A percentile compares a stretch with the other conserved stretches of the same genome.
phyloP scores from a whole-genome alignment of 345 rosid genomes.

The Gossypioides kirkii region DNA sequence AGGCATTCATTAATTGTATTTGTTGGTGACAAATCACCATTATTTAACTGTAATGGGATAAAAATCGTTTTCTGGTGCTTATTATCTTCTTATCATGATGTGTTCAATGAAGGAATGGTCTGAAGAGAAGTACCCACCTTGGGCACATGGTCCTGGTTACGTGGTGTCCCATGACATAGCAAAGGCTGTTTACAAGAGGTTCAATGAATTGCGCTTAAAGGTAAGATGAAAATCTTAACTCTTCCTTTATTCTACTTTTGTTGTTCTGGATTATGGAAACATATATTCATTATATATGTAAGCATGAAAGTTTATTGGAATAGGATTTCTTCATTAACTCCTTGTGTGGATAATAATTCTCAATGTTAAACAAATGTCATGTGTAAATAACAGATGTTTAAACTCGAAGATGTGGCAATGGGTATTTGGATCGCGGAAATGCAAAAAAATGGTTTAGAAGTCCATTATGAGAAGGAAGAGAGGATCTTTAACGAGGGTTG shows the following conservation, averaged over 20 bases:
- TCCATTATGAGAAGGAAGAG: conserved; percentile 63
- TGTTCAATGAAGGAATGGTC: conserved; percentile 65
- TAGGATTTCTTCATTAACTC: background rate
- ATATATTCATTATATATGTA: background rate
- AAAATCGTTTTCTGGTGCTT: background rate
- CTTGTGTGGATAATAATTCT: background rate
- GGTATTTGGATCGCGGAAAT: conserved; percentile 86
- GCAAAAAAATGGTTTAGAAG: conserved; percentile 58
- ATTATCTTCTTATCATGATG: background rate
- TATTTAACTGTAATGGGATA: background rate
- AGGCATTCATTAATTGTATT: background rate
- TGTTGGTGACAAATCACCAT: background rate
- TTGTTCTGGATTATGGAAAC: background rate
- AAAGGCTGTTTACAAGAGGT: conserved; percentile 48
- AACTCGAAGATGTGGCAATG: conserved; percentile 98
- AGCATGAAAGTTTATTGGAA: background rate
- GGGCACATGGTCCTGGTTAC: conserved; percentile 98
- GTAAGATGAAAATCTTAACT: conserved; percentile 24
- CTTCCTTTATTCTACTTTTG: background rate
- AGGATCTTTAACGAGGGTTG: conserved; percentile 75
- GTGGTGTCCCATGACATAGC: conserved; percentile 80
- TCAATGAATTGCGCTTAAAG: conserved; percentile 55
- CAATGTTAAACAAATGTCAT: background rate
- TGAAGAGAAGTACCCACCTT: conserved; percentile 73
- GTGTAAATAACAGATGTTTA: conserved; percentile 64